phyloP scores from a whole-genome alignment of 2,329 filamentous ascomycete species.

The Stagonosporopsis tanaceti region DNA sequence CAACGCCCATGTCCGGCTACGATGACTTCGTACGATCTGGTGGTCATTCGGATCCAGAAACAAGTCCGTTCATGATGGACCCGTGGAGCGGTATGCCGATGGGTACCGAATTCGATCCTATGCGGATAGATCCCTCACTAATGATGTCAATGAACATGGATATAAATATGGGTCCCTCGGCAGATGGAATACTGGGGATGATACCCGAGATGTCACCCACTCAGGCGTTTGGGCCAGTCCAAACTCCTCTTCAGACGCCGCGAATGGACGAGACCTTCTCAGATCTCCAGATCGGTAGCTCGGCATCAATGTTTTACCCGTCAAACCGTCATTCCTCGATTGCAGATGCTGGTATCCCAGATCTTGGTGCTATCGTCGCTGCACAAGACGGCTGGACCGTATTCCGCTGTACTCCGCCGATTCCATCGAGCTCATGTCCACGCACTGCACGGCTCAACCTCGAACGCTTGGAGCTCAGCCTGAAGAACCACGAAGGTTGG shows the following conservation, averaged over 20 bases:
- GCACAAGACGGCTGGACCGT: conserved; percentile 62
- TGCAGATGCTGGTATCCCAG: conserved; percentile 47
- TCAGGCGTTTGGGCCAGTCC: conserved; percentile 51
- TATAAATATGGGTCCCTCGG: conserved; percentile 50
- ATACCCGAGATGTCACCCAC: conserved; percentile 54
- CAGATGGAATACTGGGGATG: conserved; percentile 55
- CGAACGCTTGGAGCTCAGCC: conserved; percentile 59
- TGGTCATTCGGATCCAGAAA: conserved; percentile 52
- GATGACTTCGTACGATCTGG: conserved; percentile 54
- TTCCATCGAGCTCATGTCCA: conserved; percentile 59
- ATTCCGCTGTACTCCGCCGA: conserved; percentile 60
- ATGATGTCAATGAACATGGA: conserved; percentile 57
- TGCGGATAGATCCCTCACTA: conserved; percentile 56
- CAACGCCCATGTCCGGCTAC: conserved; percentile 57
- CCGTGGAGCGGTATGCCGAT: conserved; percentile 57
- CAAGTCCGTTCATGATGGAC: conserved; percentile 60
- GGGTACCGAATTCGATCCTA: conserved; percentile 53
- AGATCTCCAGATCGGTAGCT: conserved; percentile 56
- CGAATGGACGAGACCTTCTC: conserved; percentile 57
- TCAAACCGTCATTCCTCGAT: conserved; percentile 53
- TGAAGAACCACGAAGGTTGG: conserved; percentile 62
- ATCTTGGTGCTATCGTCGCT: conserved; percentile 58
- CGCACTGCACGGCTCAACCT: conserved; percentile 61
- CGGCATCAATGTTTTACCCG: conserved; percentile 52
- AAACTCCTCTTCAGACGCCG: conserved; percentile 58